Evolutionary conservation across 495 filamentous ascomycete species (phyloP), one percentile per base, ranked within the genome.

Genomic region (Xylona heveae): DNA sequence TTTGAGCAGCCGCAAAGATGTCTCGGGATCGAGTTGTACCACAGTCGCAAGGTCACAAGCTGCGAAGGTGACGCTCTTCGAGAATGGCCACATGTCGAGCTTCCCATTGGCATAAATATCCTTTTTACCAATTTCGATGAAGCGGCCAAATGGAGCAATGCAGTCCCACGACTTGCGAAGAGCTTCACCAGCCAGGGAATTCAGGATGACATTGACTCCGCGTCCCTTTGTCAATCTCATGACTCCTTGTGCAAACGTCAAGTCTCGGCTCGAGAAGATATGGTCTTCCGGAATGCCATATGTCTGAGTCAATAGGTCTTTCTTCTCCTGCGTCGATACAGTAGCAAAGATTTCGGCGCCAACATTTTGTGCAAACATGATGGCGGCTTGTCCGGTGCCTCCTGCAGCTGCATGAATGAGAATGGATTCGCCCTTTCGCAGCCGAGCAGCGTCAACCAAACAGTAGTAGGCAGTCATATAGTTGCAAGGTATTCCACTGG

Each of bases 121-220:
- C 10, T 49, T 50, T 31, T 64, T 64, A 2, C 66, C 66, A 19
- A 72, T 54, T 35, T 74, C 66, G 25, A 74, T 43, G 33, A 75
- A 68, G 4, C 58, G 47, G 10, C 68, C 67, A 31, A 66, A 63
- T 1, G 52, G 49, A 0, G 60, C 59, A 31, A 71, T 44, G 35
- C 57, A 68, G 5, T 57, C 40, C 57, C 57, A 65, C 1, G 47
- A 55, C 6, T 46, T 37, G 0, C 45, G 42, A 0, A 65, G 49
- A 4, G 49, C 30, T 5, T 50, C 42, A 4, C 50, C 53, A 6
- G 38, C 44, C 9, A 57, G 30, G 1, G 47, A 48, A 28, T 53
- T 55, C 12, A 55, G 32, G 17, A 48, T 42, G 6, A 54, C 36
- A 29, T 57, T 49, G 1, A 55, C 45, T 4, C 53, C 52, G 6